Evolutionary conservation across 306 rosid genomes (phyloP).

Genomic region (Mimosa pudica): DNA sequence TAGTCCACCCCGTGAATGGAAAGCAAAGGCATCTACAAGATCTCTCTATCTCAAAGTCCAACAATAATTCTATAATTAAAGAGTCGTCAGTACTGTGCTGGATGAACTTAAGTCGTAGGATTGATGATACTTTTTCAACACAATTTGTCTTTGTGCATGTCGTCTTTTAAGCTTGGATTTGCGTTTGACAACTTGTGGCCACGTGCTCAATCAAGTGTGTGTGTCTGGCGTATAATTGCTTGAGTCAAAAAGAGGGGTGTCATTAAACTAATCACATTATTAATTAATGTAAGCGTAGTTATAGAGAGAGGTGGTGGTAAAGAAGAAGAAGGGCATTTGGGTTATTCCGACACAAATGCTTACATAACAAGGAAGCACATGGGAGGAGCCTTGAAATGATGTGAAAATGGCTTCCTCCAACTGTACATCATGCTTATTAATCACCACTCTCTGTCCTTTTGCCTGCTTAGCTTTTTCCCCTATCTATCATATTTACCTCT

Average conservation of each 20-base stretch:
- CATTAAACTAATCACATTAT: neutral
- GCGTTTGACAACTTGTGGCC: conserved; percentile 2
- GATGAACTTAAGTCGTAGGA: neutral
- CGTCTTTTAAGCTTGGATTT: neutral
- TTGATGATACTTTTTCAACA: neutral
- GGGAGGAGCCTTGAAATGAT: conserved; percentile 35
- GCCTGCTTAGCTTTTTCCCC: neutral
- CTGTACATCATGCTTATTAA: conserved; percentile 14
- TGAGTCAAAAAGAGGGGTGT: neutral
- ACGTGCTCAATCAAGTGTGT: conserved; percentile 1
- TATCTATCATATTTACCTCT: neutral
- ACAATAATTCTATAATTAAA: neutral
- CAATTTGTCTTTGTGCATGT: neutral
- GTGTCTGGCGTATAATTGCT: neutral
- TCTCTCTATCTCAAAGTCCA: conserved; percentile 3
- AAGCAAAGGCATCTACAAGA: conserved; percentile 12
- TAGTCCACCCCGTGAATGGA: conserved; percentile 10
- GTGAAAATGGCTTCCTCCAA: conserved; percentile 9
- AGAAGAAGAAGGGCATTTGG: neutral
- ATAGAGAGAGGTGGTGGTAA: neutral
- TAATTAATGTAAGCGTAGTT: neutral
- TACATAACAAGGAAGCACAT: conserved; percentile 45
- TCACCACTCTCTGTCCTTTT: conserved; percentile 11
- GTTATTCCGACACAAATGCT: conserved; percentile 55
- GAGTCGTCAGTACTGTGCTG: neutral